Conservation (phyloP, 2,329 filamentous ascomycete genomes). For the Pleomassaria siparia region DNA sequence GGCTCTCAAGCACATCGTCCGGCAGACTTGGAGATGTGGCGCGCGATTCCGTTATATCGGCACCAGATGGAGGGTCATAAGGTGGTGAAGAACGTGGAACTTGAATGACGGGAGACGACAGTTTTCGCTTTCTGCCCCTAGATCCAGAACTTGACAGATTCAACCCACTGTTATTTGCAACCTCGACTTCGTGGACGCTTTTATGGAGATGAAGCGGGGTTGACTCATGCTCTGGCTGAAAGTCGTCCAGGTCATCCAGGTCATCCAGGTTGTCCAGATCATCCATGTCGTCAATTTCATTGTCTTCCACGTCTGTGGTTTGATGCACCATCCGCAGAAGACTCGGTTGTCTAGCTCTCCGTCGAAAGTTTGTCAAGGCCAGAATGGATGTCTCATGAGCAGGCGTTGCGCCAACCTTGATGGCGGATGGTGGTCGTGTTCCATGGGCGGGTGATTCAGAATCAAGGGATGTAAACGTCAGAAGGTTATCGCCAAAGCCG, state of each 20-base stretch:
- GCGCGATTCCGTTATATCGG: slow-evolving; percentile 32
- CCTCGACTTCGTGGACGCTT: slow-evolving; percentile 26
- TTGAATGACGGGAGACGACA: slow-evolving; percentile 38
- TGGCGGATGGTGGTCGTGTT: slow-evolving; percentile 46
- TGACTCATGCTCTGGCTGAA: slow-evolving; percentile 66
- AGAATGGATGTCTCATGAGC: slow-evolving; percentile 50
- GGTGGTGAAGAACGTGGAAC: slow-evolving; percentile 45
- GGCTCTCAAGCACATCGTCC: slow-evolving; percentile 33
- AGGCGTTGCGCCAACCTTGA: slow-evolving; percentile 48
- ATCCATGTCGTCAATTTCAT: slow-evolving; percentile 52
- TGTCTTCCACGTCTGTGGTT: slow-evolving; percentile 49
- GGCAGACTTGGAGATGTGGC: slow-evolving; percentile 39
- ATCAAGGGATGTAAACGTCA: slow-evolving; percentile 36
- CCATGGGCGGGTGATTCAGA: slow-evolving; percentile 39
- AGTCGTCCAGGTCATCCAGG: slow-evolving; percentile 42
- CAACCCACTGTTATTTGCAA: slow-evolving; percentile 28
- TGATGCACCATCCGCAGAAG: slow-evolving; percentile 53
- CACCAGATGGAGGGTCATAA: slow-evolving; percentile 27
- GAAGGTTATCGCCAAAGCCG: slow-evolving; percentile 32
- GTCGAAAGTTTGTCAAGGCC: slow-evolving; percentile 54
- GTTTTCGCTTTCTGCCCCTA: slow-evolving; percentile 43
- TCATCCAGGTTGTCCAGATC: slow-evolving; percentile 38
- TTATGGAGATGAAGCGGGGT: slow-evolving; percentile 60
- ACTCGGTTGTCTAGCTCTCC: slow-evolving; percentile 52
- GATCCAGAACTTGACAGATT: slow-evolving; percentile 36